Evolutionary conservation across 2,329 filamentous ascomycete genomes (phyloP).

Genomic region (Colletotrichum brevisporum): DNA sequence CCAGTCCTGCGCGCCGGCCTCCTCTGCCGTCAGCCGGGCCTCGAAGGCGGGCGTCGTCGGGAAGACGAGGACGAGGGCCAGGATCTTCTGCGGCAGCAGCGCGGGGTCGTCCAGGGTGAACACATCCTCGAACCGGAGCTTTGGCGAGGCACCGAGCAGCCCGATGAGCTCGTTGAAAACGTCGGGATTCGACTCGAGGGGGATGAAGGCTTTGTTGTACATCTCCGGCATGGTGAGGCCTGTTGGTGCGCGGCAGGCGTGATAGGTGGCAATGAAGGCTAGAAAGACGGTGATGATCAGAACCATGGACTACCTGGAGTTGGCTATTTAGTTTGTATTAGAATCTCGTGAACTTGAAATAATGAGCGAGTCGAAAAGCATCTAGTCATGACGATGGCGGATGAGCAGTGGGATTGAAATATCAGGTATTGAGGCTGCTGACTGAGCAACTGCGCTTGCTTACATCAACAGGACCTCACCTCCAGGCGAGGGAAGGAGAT

Average conservation of each 20-base stretch:
- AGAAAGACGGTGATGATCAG: neutral
- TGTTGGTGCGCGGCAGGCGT: constrained; percentile 9
- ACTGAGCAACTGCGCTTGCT: constrained; percentile 22
- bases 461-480: neutral
- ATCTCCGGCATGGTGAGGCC: constrained; percentile 26
- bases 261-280: neutral
- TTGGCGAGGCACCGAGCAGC: constrained; percentile 71
- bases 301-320: too few relatives aligned
- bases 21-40: constrained; percentile 58
- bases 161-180: constrained; percentile 76
- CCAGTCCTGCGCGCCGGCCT: constrained; percentile 39
- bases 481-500: too few relatives aligned
- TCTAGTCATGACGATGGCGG: too few relatives aligned
- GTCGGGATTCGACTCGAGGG: constrained; percentile 68
- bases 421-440: neutral
- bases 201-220: constrained; percentile 47
- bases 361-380: too few relatives aligned
- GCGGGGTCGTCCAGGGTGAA: constrained; percentile 78
- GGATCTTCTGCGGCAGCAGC: constrained; percentile 68
- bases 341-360: too few relatives aligned
- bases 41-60: constrained; percentile 75
- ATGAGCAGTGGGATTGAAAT: too few relatives aligned
- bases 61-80: constrained; percentile 79
- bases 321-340: too few relatives aligned
- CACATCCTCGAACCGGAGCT: constrained; percentile 77